Conservation (phyloP, 75 land plant genomes). For the Pseudotsuga menziesii region DNA sequence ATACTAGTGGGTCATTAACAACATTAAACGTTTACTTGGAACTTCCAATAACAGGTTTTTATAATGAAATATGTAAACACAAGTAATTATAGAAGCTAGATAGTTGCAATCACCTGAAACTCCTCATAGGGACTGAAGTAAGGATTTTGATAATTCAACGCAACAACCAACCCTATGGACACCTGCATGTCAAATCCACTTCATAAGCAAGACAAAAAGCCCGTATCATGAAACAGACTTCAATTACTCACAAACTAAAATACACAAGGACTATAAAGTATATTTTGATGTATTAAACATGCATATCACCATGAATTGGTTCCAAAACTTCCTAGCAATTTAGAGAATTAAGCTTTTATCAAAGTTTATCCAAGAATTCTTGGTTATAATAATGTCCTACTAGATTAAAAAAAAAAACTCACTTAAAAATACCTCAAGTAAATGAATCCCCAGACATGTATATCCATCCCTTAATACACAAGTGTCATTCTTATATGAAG, state of each 20-base stretch:
- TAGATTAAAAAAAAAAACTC: neutral
- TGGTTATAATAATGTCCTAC: neutral
- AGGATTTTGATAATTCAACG: slow-evolving; percentile 88
- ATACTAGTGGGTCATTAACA: too few species aligned
- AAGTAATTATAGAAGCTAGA: neutral
- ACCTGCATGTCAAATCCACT: slow-evolving; percentile 43
- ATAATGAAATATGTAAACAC: neutral
- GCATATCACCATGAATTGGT: neutral
- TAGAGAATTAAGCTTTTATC: neutral
- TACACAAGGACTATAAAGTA: neutral
- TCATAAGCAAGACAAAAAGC: neutral
- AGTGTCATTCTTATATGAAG: neutral
- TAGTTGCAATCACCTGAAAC: slow-evolving; percentile 66
- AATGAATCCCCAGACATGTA: neutral
- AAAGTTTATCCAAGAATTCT: neutral
- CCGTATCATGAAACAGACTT: neutral
- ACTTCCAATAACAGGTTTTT: neutral
- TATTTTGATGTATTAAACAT: neutral
- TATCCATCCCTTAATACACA: neutral
- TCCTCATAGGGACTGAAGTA: slow-evolving; percentile 90
- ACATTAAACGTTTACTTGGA: neutral
- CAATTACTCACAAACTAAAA: neutral
- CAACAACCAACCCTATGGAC: slow-evolving; percentile 92
- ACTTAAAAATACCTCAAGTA: neutral
- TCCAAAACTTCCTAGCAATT: neutral